Conservation (phyloP, 2,329 filamentous ascomycete genomes). For the Diaporthe caulivora region DNA sequence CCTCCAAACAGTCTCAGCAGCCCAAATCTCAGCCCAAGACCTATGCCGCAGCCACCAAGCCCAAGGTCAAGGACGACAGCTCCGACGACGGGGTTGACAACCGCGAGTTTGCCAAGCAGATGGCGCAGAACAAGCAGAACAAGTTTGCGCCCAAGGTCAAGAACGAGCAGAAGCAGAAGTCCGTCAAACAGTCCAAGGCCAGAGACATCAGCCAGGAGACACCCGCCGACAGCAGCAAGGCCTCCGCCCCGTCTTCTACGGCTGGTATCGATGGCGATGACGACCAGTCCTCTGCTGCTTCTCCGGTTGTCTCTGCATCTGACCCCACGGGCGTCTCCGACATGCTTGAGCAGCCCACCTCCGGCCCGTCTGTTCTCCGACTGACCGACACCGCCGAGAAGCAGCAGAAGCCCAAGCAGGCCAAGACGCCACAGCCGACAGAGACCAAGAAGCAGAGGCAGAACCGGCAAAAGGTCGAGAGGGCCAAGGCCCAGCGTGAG, state of each 20-base stretch:
- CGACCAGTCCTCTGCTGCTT: slow-evolving; percentile 78
- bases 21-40: slow-evolving; percentile 50
- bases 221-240: slow-evolving; percentile 56
- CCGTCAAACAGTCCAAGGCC: slow-evolving; percentile 76
- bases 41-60: slow-evolving; percentile 47
- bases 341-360: slow-evolving; percentile 83
- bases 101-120: slow-evolving; percentile 81
- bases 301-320: slow-evolving; percentile 70
- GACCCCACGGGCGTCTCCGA: slow-evolving; percentile 82
- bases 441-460: slow-evolving; percentile 97
- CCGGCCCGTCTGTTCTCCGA: slow-evolving; percentile 81
- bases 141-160: slow-evolving; percentile 66
- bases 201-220: slow-evolving; percentile 60
- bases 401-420: slow-evolving; percentile 70
- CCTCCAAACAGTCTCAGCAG: slow-evolving; percentile 50
- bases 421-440: slow-evolving; percentile 72
- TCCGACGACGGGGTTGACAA: slow-evolving; percentile 74
- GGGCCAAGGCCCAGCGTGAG: slow-evolving; percentile 79
- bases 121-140: slow-evolving; percentile 77
- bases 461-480: slow-evolving; percentile 89
- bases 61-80: slow-evolving; percentile 54
- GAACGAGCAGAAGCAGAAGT: slow-evolving; percentile 75
- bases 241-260: slow-evolving; percentile 76
- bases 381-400: slow-evolving; percentile 73
- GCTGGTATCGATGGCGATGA: slow-evolving; percentile 84